Evolutionary conservation across 2,329 filamentous ascomycete genomes (phyloP).

Genomic region (Calycina herbarum): DNA sequence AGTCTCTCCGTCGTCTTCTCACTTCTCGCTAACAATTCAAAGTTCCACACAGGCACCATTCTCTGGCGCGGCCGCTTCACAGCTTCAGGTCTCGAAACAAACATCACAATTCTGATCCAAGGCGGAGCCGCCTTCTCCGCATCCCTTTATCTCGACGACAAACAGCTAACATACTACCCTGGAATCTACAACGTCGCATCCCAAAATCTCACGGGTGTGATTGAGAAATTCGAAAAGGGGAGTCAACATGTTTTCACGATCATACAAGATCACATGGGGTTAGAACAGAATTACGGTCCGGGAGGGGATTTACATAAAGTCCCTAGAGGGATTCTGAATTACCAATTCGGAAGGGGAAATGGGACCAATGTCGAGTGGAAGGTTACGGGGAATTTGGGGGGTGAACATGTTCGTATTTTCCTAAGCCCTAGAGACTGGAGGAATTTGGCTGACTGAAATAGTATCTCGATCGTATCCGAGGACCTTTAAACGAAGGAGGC

Average conservation of each 20-base stretch:
- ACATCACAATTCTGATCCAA: constrained; percentile 56
- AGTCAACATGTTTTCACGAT: constrained; percentile 69
- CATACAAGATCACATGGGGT: constrained; percentile 69
- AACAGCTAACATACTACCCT: constrained; percentile 46
- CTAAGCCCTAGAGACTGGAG: neutral
- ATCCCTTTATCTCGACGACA: constrained; percentile 59
- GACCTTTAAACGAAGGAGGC: constrained; percentile 64
- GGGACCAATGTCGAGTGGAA: constrained; percentile 54
- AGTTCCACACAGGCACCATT: constrained; percentile 64
- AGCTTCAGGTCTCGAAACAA: constrained; percentile 58
- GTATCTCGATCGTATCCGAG: constrained; percentile 56
- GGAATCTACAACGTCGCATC: constrained; percentile 1
- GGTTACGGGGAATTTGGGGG: constrained; percentile 64
- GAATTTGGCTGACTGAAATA: neutral
- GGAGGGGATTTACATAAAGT: constrained; percentile 60
- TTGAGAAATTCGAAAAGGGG: constrained; percentile 40
- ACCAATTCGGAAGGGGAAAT: constrained; percentile 33
- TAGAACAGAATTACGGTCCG: constrained; percentile 63
- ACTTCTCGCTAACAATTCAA: neutral
- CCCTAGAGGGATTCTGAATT: constrained; percentile 60
- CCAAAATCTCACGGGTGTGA: neutral
- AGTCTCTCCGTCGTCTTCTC: neutral
- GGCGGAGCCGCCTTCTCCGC: constrained; percentile 60
- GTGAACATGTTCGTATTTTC: constrained; percentile 45
- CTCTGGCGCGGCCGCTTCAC: constrained; percentile 69